Conservation (phyloP, 2,329 filamentous ascomycete genomes). For the Acarospora socialis region DNA sequence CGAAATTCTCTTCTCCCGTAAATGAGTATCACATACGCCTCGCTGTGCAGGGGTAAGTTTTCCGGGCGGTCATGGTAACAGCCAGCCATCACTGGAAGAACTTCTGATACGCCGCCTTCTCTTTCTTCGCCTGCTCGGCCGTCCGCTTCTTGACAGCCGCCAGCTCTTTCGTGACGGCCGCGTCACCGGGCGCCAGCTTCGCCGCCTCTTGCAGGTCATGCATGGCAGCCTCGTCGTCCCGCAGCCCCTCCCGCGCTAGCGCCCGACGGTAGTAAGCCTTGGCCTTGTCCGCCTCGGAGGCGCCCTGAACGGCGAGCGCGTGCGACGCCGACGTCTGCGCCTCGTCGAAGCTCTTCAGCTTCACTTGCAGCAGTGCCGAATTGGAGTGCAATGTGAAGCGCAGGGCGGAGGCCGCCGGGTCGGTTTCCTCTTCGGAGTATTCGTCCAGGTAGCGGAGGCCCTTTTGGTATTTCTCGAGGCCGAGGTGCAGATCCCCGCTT, state of each 20-base stretch:
- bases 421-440: slow-evolving; percentile 59
- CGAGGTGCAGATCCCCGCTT: slow-evolving; percentile 51
- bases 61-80: too few relatives aligned
- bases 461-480: slow-evolving; percentile 88
- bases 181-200: slow-evolving; percentile 60
- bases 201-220: slow-evolving; percentile 62
- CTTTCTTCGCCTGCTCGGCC: slow-evolving; percentile 62
- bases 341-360: slow-evolving; percentile 58
- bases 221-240: slow-evolving; percentile 72
- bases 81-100: slow-evolving; percentile 54
- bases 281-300: slow-evolving; percentile 64
- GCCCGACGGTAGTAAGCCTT: slow-evolving; percentile 82
- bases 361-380: slow-evolving; percentile 70
- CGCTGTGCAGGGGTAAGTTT: too few relatives aligned
- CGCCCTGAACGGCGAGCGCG: slow-evolving; percentile 61
- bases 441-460: slow-evolving; percentile 78
- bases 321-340: slow-evolving; percentile 55
- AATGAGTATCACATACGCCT: too few relatives aligned
- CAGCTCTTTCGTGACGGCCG: slow-evolving; percentile 60
- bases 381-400: slow-evolving; percentile 84
- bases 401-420: slow-evolving; percentile 56
- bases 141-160: slow-evolving; percentile 63
- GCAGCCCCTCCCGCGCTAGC: slow-evolving; percentile 57
- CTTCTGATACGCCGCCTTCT: slow-evolving; percentile 86
- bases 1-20: too few relatives aligned